These are phyloP conservation scores for Diophrys appendiculata DNA, from an alignment of 73 alveolate species.

Conservation along the genomic window DNA sequence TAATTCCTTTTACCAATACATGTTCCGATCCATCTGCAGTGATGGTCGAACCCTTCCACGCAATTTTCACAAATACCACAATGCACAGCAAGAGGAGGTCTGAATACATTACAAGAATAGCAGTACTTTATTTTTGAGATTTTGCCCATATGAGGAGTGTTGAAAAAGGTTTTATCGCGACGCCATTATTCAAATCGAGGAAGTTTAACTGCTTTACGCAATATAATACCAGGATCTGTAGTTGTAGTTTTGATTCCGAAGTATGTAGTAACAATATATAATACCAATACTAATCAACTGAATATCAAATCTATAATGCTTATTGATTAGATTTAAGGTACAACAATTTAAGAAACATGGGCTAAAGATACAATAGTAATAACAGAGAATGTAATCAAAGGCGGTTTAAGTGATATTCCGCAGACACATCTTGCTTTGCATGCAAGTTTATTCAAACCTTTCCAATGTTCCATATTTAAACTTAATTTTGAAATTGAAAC, in stretches of 20 bases:
- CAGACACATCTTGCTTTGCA: too few species aligned
- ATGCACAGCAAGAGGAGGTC: slow-evolving; percentile 36
- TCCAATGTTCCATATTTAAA: too few species aligned
- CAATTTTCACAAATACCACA: slow-evolving; percentile 41
- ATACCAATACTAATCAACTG: neutral
- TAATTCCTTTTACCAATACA: slow-evolving; percentile 53
- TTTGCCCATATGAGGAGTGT: neutral
- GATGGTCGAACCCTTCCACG: slow-evolving; percentile 55
- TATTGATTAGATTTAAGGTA: too few species aligned
- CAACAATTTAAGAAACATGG: too few species aligned
- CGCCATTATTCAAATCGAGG: neutral
- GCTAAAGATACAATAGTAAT: too few species aligned
- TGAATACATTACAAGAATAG: slow-evolving; percentile 26
- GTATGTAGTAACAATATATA: too few species aligned
- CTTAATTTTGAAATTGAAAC: too few species aligned
- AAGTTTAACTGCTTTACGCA: neutral
- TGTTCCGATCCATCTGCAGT: slow-evolving; percentile 52
- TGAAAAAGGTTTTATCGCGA: neutral
- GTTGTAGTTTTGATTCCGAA: neutral
- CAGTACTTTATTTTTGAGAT: slow-evolving; percentile 18
- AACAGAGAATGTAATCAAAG: too few species aligned
- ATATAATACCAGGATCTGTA: neutral
- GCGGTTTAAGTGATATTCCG: too few species aligned
- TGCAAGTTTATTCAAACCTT: too few species aligned
- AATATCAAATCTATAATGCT: too few species aligned